phyloP scores from a whole-genome alignment of 2,329 filamentous ascomycete genomes.

The Monosporascus sp. region DNA sequence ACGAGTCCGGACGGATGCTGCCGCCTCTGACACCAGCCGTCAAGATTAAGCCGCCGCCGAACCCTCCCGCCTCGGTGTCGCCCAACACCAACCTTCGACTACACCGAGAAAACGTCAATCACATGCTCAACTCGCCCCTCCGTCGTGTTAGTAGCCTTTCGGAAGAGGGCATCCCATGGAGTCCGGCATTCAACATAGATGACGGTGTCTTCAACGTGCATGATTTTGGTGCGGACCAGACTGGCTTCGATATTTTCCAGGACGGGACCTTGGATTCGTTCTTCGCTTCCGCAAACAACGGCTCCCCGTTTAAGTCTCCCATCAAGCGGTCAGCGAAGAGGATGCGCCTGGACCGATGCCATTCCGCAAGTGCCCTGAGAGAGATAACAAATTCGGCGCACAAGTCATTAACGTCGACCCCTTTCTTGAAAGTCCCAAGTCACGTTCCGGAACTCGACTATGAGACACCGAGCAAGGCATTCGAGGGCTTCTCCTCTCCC shows the following conservation, averaged over 20 bases:
- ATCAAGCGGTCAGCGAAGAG: conserved; percentile 59
- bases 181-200: conserved; percentile 62
- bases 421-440: conserved; percentile 44
- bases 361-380: conserved; percentile 56
- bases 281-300: conserved; percentile 45
- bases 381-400: conserved; percentile 53
- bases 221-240: conserved; percentile 44
- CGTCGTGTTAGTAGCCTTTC: conserved; percentile 43
- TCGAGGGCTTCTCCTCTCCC: conserved; percentile 51
- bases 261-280: conserved; percentile 34
- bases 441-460: conserved; percentile 34
- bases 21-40: conserved; percentile 79
- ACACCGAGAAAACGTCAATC: conserved; percentile 76
- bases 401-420: conserved; percentile 46
- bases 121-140: conserved; percentile 66
- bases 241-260: conserved; percentile 60
- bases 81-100: conserved; percentile 88
- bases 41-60: conserved; percentile 65
- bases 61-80: conserved; percentile 69
- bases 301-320: conserved; percentile 69
- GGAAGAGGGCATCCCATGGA: conserved; percentile 52
- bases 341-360: conserved; percentile 57
- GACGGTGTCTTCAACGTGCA: conserved; percentile 48
- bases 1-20: conserved; percentile 55
- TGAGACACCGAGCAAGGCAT: conserved; percentile 54